Conservation (phyloP, 2,329 filamentous ascomycete species). For the Monilinia vaccinii-corymbosi region DNA sequence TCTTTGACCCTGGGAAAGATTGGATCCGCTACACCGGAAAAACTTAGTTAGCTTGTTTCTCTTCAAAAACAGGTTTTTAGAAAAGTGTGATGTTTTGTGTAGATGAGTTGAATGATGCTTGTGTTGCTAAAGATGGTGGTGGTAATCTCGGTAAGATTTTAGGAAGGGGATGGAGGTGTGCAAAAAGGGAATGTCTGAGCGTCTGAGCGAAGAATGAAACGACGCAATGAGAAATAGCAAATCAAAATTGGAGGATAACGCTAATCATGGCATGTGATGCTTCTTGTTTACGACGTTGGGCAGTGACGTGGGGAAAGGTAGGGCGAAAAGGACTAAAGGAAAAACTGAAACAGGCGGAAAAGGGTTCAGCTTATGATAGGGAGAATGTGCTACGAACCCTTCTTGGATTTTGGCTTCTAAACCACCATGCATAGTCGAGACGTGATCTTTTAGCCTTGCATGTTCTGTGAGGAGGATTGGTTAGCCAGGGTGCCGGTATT, state of each 20-base stretch:
- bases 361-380: conserved; percentile 10
- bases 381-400: conserved; percentile 55
- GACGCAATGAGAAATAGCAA: not conserved
- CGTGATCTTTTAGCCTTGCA: conserved; percentile 84
- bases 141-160: not conserved
- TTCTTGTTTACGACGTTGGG: conserved; percentile 6
- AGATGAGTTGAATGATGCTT: not conserved
- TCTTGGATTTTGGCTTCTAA: conserved; percentile 87
- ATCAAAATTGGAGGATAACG: not conserved
- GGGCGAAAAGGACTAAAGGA: conserved; percentile 9
- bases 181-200: not conserved
- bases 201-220: not conserved
- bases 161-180: not conserved
- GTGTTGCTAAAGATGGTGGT: not conserved
- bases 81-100: not conserved
- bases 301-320: conserved; percentile 12
- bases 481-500: conserved; percentile 31
- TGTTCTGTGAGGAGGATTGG: conserved; percentile 53
- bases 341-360: not conserved
- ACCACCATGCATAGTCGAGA: conserved; percentile 76
- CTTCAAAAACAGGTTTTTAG: not conserved
- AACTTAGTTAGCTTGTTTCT: conserved; percentile 7
- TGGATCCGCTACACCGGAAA: conserved; percentile 56
- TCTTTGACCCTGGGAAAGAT: conserved; percentile 88
- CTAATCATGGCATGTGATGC: conserved; percentile 10